Evolutionary conservation across 495 filamentous ascomycete genomes (phyloP), one percentile per base, ranked within the genome.

Genomic region (Amorphotheca resinae): DNA sequence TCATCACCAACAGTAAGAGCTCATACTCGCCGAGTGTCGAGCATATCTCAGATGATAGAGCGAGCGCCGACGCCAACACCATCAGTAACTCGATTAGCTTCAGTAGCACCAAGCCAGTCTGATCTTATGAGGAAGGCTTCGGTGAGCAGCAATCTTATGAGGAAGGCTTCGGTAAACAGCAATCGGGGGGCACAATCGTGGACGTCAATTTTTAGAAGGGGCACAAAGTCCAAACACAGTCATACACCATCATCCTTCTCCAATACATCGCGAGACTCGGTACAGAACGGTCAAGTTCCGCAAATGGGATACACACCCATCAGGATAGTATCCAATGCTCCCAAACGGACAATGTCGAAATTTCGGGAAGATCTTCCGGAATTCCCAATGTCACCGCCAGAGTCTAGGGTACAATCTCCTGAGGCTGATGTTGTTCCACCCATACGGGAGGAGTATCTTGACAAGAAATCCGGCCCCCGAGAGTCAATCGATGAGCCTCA

Each of bases 351-450:
- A 2, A 82, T 83, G 62, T 93, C 86, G 32, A 88, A 85, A 35
- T 95, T 95, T 66, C 76, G 79, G n/a, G 87, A 95, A 59, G 87
- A 94, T 57, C 73, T 95, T 12, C 86, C 84, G 14, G 87, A 93
- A 51, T 68, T 85, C 22, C 82, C 85, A 1, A 56, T 87, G 14
- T 89, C 85, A 14, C 84, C 84, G 7, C 79, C 86, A 3, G 81
- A 83, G 40, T 93, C 87, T 1, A 69, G 82, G 31, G 55, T 89
- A 22, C 84, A 88, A 47, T 88, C 84, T 0, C 79, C 78, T 3
- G 76, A 80, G 50, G 67, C 58, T 4, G 69, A 75, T 14, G 62
- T 59, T 23, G 41, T 67, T 18, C 65, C 51, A 20, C 39, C 50
- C 4, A 65, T 64, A 22, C 58, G 53, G 11, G 47, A 57, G 3